Evolutionary conservation across 208 protist species (phyloP), one percentile per base, ranked within the genome.

Genomic region (Porcisia hertigi): DNA sequence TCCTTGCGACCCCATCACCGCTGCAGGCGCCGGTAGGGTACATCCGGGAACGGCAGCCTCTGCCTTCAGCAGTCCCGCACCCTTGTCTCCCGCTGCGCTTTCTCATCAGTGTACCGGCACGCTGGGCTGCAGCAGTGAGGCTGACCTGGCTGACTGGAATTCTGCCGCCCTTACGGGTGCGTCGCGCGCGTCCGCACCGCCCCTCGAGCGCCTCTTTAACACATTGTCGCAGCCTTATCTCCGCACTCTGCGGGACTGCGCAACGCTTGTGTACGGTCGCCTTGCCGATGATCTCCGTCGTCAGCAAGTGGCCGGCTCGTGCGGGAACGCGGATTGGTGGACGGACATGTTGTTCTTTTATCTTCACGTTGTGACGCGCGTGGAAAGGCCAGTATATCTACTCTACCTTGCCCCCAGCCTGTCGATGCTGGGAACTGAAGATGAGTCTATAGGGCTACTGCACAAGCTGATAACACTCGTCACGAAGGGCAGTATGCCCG

Each of bases 251-350:
- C 72, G 77, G 9, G 75, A 83, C 72, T 95, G 88, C 72, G 83
- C 87, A 25, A 80, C 77, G 53, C 79, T 92, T 12, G 85, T 92
- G 47, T 92, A 90, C 80, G 69, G 79, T 34, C 75, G 84, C 6
- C 81, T 94, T 2, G 87, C 84, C 1, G 89, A 89, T 36, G 88
- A 93, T 71, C 80, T 93, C 14, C 72, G 81, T 2, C 84, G 86
- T 0, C 86, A 93, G 80, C 87, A 90, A 77, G 73, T 81, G 23
- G 88, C 84, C 9, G 88, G 88, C 25, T 81, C 83, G 30, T 93
- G 88, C 77, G 87, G 91, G 30, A 92, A 89, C 72, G 84, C 84
- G 9, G 86, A 93, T 58, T 96, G 92, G 89, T 96, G 92, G 89
- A 80, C 76, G 45, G 87, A 94, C 72, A 72, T 93, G 8, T 49